phyloP scores from a whole-genome alignment of 1,284 basidiomycete genomes.

The Butyriboletus appendiculatus region DNA sequence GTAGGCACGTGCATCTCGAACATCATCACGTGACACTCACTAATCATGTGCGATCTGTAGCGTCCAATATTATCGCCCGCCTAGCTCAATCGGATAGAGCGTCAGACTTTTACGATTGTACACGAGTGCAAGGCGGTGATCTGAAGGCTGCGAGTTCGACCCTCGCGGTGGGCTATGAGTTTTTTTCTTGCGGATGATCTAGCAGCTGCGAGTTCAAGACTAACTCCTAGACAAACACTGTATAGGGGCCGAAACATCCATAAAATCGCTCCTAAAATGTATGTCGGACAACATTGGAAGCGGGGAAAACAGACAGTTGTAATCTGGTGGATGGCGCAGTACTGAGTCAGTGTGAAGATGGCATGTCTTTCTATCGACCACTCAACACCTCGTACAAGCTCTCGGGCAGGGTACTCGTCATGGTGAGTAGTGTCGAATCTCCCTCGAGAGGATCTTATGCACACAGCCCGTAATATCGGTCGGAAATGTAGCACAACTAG shows the following conservation, averaged over 20 bases:
- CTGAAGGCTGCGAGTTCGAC: conserved; percentile 92
- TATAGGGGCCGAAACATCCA: background rate
- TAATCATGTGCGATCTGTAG: background rate
- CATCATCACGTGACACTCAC: conserved; percentile 11
- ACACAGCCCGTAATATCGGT: conserved; percentile 76
- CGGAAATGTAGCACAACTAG: conserved; percentile 77
- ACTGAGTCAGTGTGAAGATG: too few species aligned
- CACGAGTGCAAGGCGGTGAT: conserved; percentile 24
- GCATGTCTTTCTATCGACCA: conserved; percentile 44
- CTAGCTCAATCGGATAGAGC: conserved; percentile 89
- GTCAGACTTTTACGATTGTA: conserved; percentile 57
- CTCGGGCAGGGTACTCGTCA: conserved; percentile 48
- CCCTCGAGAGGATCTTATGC: conserved; percentile 8
- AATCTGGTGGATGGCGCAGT: too few species aligned
- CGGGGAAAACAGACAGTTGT: too few species aligned
- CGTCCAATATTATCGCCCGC: conserved; percentile 47
- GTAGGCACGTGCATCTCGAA: conserved; percentile 17
- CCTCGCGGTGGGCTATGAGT: conserved; percentile 80
- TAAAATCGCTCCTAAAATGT: background rate
- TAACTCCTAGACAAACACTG: background rate
- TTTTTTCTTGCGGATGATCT: background rate
- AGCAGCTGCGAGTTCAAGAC: background rate
- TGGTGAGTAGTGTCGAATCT: conserved; percentile 39
- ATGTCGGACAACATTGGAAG: background rate
- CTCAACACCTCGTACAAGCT: conserved; percentile 34